Evolutionary conservation across 345 rosid genomes (phyloP).

Genomic region (Hevea brasiliensis): DNA sequence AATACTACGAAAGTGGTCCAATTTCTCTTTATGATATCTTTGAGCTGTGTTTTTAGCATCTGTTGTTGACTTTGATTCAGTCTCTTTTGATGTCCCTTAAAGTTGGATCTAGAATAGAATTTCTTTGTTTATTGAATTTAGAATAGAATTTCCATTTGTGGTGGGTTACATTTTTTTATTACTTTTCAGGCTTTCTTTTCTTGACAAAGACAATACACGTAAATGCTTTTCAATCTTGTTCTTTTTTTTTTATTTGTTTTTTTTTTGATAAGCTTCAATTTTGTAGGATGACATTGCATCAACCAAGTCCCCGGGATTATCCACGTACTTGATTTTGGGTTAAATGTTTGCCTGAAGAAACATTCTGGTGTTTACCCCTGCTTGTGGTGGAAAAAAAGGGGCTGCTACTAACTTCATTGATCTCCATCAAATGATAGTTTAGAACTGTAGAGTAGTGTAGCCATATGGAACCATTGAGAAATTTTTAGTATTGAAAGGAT

Average conservation of each 20-base stretch:
- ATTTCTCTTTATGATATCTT: background rate
- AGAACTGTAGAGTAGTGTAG: background rate
- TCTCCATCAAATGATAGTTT: background rate
- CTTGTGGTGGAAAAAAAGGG: background rate
- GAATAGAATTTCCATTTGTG: background rate
- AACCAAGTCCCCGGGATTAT: background rate
- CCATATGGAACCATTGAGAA: background rate
- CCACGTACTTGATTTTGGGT: background rate
- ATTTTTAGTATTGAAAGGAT: background rate
- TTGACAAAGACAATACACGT: background rate
- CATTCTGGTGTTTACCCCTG: background rate
- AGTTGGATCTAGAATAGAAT: background rate
- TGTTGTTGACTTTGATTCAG: conserved; percentile 26
- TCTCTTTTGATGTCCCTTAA: conserved; percentile 3
- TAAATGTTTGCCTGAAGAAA: background rate
- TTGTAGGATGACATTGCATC: background rate
- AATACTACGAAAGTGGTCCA: background rate
- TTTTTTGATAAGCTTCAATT: too few species aligned
- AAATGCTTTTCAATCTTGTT: background rate
- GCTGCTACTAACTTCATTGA: background rate
- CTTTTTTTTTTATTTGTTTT: too few species aligned
- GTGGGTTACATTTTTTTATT: background rate
- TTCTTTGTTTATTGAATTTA: conserved; percentile 2
- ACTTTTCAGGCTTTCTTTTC: background rate
- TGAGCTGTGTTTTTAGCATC: background rate